A percentile compares a stretch with the other conserved stretches of the same genome.
Conservation (phyloP, 2,329 filamentous ascomycete genomes). For the Tolypocladium ovalisporum region DNA sequence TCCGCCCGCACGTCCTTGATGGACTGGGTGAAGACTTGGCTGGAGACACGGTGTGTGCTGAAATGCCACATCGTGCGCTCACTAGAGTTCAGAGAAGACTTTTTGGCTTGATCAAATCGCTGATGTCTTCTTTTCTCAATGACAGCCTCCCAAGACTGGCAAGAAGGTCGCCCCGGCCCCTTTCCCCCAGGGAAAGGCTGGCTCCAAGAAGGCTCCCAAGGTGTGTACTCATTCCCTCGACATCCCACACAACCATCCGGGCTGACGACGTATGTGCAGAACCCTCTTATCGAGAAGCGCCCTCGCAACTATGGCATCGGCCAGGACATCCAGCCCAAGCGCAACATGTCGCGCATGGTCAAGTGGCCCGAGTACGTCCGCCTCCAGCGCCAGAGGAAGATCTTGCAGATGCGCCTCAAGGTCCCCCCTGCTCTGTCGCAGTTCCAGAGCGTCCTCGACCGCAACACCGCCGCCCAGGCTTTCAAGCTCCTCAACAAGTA, state of each 20-base stretch:
- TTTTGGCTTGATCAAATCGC: slow-evolving; percentile 68
- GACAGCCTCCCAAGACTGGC: slow-evolving; percentile 96
- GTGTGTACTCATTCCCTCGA: slow-evolving; percentile 43
- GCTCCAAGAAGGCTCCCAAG: slow-evolving; percentile 91
- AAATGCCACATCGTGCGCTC: slow-evolving; percentile 52
- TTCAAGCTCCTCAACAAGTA: slow-evolving; percentile 99
- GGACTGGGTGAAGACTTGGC: slow-evolving; percentile 50
- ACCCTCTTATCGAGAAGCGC: slow-evolving; percentile 98
- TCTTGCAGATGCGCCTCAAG: slow-evolving; percentile 97
- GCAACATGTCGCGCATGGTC: slow-evolving; percentile 96
- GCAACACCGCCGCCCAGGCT: slow-evolving; percentile 89
- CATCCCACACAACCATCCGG: neutral
- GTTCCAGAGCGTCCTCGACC: slow-evolving; percentile 95
- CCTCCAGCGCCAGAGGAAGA: slow-evolving; percentile 89
- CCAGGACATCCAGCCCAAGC: slow-evolving; percentile 94
- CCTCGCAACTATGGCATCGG: slow-evolving; percentile 96
- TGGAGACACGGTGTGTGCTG: slow-evolving; percentile 47
- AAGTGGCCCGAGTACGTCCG: slow-evolving; percentile 99
- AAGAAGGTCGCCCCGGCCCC: slow-evolving; percentile 98
- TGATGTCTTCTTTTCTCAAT: slow-evolving; percentile 99
- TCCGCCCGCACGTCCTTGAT: slow-evolving; percentile 18
- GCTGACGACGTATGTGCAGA: slow-evolving; percentile 40
- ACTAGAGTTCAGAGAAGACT: slow-evolving; percentile 90
- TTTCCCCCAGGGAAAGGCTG: slow-evolving; percentile 89
- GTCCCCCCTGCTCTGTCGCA: slow-evolving; percentile 94